A percentile compares a stretch with the other conserved stretches of the same genome.
Evolutionary conservation across 768 basidiomycete genomes (phyloP).

Genomic region (Mycena albidolilacea): DNA sequence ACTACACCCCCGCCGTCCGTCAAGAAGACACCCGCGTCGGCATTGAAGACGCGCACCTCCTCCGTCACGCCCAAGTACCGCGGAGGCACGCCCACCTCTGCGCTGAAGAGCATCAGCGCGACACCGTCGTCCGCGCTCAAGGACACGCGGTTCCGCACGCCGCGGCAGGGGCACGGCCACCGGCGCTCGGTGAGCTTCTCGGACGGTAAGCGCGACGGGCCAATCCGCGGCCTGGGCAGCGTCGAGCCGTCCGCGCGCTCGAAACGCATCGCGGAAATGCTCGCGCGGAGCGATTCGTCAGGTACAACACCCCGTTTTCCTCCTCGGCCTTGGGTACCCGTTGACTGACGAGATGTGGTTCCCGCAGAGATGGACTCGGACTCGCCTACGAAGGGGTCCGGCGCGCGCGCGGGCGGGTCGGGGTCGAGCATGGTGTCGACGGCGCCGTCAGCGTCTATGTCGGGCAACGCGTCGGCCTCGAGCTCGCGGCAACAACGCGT

Average conservation of each 20-base stretch:
- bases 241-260: constrained; percentile 75
- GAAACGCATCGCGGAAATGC: constrained; percentile 85
- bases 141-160: constrained; percentile 68
- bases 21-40: constrained; percentile 28
- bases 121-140: constrained; percentile 77
- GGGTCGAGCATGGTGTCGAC: constrained; percentile 32
- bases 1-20: constrained; percentile 32
- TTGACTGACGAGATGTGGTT: constrained; percentile 27
- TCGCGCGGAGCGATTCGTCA: constrained; percentile 75
- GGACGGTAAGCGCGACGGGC: constrained; percentile 91
- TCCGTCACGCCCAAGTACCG: constrained; percentile 21
- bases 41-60: constrained; percentile 19
- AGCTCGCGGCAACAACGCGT: constrained; percentile 53
- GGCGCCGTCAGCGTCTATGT: constrained; percentile 40
- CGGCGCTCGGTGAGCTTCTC: constrained; percentile 97
- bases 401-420: constrained; percentile 24
- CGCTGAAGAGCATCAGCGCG: constrained; percentile 57
- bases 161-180: constrained; percentile 66
- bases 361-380: constrained; percentile 34
- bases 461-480: constrained; percentile 42
- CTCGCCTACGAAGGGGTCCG: constrained; percentile 31
- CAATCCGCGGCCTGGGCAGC: constrained; percentile 76
- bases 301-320: constrained; percentile 16
- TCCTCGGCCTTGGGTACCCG: constrained; percentile 5
- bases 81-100: constrained; percentile 50